Base-by-base conservation (phyloP, 2,329 filamentous ascomycete species). In the Talaromyces marneffei region DNA sequence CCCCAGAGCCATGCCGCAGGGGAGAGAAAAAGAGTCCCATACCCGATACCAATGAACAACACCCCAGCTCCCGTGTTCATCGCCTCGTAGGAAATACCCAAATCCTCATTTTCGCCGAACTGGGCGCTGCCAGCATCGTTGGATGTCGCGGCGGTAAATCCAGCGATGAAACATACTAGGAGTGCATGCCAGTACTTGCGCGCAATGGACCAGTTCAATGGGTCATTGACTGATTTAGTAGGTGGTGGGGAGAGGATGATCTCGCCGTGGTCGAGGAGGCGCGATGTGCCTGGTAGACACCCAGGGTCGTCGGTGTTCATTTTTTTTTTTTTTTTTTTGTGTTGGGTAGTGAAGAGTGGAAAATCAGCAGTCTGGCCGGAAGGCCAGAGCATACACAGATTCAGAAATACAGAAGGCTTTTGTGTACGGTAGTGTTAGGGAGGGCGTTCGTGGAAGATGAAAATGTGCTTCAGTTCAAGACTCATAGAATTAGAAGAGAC, bases 61-160 rank as follows among this genome's bases (percentile, higher is more conserved):
- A 85, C 80, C 25, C 82, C 83, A 0, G 82, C 82, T n/a, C 80
- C 82, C 4, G 79, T 83, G 58, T 85, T 84, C 70, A 83, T 82
- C 5, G 79, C 75, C 35, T 74, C 73, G 65, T 82, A 84, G 27
- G 74, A 74, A 61, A 85, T 83, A 9, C 78, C 80, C 18, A 82
- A 74, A 50, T 84, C 74, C 0, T 75, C 74, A 25, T 81, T 78
- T 67, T 83, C 78, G 18, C 80, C 80, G 61, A 80, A 77, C 18
- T 79, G 75, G 10, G 81, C 82, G 0, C 80, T 78, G 6, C 82
- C 82, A 2, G 81, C 81, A 66, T 83, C 79, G 61, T 85, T 85
- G 10, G 82, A 80, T 0, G 80, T 83, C 3, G 82, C 83, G 0
- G 83, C 82, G 0, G 82, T 84, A 55, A 85, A 67, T 1, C 77